These are phyloP conservation scores for Ajuga reptans DNA, from an alignment of 305 asterid genomes.

Conservation along the genomic window DNA sequence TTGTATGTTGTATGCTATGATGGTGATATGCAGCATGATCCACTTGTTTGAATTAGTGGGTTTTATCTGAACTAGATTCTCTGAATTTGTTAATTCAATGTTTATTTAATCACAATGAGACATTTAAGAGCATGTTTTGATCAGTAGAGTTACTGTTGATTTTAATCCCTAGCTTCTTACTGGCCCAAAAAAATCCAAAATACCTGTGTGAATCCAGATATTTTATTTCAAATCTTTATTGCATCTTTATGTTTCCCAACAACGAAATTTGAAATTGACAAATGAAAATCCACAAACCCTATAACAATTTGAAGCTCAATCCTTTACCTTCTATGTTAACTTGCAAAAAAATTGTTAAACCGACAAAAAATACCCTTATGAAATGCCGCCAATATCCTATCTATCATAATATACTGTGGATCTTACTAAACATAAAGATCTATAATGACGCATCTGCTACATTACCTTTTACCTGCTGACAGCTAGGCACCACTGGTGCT, in stretches of 20 bases:
- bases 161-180: background rate
- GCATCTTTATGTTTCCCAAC: background rate
- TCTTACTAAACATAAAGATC: background rate
- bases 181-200: background rate
- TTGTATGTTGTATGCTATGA: background rate
- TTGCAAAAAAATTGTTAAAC: background rate
- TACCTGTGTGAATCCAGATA: background rate
- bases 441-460: background rate
- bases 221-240: background rate
- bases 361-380: background rate
- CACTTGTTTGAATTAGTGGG: background rate
- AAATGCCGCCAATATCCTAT: background rate
- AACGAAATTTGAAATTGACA: background rate
- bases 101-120: background rate
- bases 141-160: background rate
- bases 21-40: background rate
- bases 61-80: background rate
- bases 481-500: background rate
- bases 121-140: background rate
- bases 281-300: background rate
- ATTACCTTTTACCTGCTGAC: background rate
- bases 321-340: background rate
- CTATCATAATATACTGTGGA: background rate
- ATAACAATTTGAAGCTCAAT: background rate
- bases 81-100: background rate